Conservation (phyloP, 2,329 filamentous ascomycete species). For the Acarospora socialis region DNA sequence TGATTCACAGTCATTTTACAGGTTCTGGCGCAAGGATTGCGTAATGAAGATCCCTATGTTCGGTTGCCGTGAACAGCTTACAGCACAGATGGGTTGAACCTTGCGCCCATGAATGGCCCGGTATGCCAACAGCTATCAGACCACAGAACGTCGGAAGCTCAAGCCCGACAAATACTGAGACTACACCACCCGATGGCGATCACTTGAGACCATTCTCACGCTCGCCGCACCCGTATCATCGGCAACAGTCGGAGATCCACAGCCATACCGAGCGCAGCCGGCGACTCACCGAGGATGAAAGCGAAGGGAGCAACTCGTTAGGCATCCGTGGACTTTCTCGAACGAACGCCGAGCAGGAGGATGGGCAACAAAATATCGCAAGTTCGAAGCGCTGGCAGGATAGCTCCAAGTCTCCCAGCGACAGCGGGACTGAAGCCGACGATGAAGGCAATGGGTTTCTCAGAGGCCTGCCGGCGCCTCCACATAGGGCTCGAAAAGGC, state of each 20-base stretch:
- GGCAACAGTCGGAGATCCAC: slow-evolving; percentile 11
- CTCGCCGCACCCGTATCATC: slow-evolving; percentile 18
- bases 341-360: too few relatives aligned
- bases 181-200: slow-evolving; percentile 10
- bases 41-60: too few relatives aligned
- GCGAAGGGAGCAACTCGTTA: too few relatives aligned
- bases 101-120: neutral
- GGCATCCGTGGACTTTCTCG: too few relatives aligned
- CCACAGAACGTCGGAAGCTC: too few relatives aligned
- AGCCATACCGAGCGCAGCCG: neutral
- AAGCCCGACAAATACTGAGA: neutral
- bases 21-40: too few relatives aligned
- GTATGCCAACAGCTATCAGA: too few relatives aligned
- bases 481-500: slow-evolving; percentile 60
- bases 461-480: slow-evolving; percentile 70
- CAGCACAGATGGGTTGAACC: too few relatives aligned
- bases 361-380: slow-evolving; percentile 16
- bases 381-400: too few relatives aligned
- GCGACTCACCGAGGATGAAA: too few relatives aligned
- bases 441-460: slow-evolving; percentile 68
- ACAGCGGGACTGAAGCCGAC: slow-evolving; percentile 89
- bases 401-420: slow-evolving; percentile 53
- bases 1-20: too few relatives aligned
- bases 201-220: slow-evolving; percentile 13
- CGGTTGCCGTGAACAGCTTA: too few relatives aligned